Evolutionary conservation across 305 asterid genomes (phyloP).

Genomic region (Fraxinus baroniana): DNA sequence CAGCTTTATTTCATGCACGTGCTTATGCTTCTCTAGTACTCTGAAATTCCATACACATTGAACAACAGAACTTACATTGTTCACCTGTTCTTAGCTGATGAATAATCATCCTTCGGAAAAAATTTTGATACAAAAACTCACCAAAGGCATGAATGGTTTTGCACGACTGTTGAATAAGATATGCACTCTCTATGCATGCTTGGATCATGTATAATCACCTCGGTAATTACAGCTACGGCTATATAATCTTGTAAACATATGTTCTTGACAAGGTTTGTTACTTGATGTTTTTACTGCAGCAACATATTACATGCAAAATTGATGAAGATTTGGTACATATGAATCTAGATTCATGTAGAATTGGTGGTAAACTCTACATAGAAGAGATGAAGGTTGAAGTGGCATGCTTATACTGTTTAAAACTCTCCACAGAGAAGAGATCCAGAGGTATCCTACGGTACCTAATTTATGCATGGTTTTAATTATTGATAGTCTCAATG

Average conservation of each 20-base stretch:
- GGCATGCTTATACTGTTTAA: constrained; percentile 83
- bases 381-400: constrained; percentile 76
- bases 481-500: constrained; percentile 1
- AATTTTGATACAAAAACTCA: background rate
- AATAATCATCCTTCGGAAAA: background rate
- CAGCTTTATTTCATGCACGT: background rate
- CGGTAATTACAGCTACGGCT: background rate
- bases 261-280: background rate
- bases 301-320: constrained; percentile 54
- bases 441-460: constrained; percentile 54
- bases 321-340: constrained; percentile 54
- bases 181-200: background rate
- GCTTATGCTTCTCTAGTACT: constrained; percentile 14
- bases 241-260: constrained; percentile 14
- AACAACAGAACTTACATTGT: background rate
- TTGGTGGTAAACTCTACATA: constrained; percentile 50
- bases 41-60: constrained; percentile 5
- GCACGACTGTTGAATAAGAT: background rate
- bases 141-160: constrained; percentile 10
- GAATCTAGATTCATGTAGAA: constrained; percentile 42
- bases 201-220: background rate
- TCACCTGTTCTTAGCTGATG: background rate
- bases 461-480: constrained; percentile 20
- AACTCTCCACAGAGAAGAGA: constrained; percentile 65
- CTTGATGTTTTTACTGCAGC: constrained; percentile 50